Conservation (phyloP, 169 alveolate genomes). For the Eimeria zaria region DNA sequence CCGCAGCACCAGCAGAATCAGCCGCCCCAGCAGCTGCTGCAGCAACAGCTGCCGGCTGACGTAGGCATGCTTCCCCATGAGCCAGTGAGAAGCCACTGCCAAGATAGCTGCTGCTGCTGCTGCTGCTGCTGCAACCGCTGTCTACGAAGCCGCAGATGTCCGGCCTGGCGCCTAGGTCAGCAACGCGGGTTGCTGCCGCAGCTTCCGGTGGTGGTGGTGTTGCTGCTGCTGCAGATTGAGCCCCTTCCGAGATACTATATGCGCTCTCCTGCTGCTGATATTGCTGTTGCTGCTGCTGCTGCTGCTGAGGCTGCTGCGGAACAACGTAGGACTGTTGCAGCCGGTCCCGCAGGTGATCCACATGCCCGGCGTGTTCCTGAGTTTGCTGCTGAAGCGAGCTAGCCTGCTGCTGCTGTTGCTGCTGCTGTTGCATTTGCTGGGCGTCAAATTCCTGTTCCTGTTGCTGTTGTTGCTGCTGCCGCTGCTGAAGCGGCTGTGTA, state of each 20-base stretch:
- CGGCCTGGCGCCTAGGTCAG: neutral
- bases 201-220: neutral
- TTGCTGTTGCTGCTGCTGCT: constrained; percentile 45
- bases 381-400: neutral
- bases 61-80: neutral
- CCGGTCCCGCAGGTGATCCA: neutral
- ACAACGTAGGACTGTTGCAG: neutral
- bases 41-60: constrained; percentile 5
- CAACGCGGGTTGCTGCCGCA: neutral
- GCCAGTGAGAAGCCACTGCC: neutral
- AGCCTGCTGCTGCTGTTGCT: neutral
- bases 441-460: neutral
- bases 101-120: constrained; percentile 4
- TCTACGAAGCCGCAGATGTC: neutral
- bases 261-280: neutral
- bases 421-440: neutral
- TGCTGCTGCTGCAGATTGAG: constrained; percentile 10
- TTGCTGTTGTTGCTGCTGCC: constrained; percentile 1
- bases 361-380: neutral
- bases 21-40: constrained; percentile 38
- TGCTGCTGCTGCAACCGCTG: neutral
- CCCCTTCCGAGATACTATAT: neutral
- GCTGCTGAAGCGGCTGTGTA: neutral
- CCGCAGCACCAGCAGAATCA: constrained; percentile 54
- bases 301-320: constrained; percentile 36